phyloP scores from a whole-genome alignment of 257 asterid species.

The Solanum pimpinellifolium region DNA sequence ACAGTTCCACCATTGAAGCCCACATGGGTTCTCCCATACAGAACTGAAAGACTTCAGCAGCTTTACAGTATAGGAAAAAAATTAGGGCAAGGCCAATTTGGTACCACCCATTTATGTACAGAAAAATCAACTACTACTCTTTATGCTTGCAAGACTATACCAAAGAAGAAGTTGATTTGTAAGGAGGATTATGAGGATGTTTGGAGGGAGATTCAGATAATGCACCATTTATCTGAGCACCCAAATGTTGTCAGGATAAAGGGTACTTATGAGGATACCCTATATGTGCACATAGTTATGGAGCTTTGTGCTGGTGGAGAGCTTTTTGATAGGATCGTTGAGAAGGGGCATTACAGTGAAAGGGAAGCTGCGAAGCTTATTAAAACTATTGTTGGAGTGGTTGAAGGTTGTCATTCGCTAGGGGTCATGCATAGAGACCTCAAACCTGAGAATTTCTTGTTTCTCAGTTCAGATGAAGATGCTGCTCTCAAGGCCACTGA shows the following conservation, averaged over 20 bases:
- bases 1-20: background rate
- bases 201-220: slow-evolving; percentile 73
- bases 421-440: background rate
- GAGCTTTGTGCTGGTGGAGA: slow-evolving; percentile 70
- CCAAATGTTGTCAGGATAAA: slow-evolving; percentile 64
- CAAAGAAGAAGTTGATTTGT: slow-evolving; percentile 52
- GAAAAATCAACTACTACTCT: slow-evolving; percentile 37
- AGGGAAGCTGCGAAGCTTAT: slow-evolving; percentile 68
- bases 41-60: slow-evolving; percentile 26
- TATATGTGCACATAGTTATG: background rate
- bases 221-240: slow-evolving; percentile 65
- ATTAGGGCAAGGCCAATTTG: slow-evolving; percentile 60
- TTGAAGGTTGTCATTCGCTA: background rate
- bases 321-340: slow-evolving; percentile 78
- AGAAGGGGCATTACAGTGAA: slow-evolving; percentile 76
- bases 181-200: slow-evolving; percentile 55
- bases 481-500: slow-evolving; percentile 82
- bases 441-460: background rate
- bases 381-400: slow-evolving; percentile 17
- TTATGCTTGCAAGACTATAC: slow-evolving; percentile 60
- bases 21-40: slow-evolving; percentile 47
- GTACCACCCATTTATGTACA: slow-evolving; percentile 43
- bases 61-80: slow-evolving; percentile 44
- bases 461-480: slow-evolving; percentile 44
- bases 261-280: background rate